A percentile compares a stretch with the other conserved stretches of the same genome.
phyloP scores from a whole-genome alignment of 2,329 filamentous ascomycete species.

The Beauveria caledonica region DNA sequence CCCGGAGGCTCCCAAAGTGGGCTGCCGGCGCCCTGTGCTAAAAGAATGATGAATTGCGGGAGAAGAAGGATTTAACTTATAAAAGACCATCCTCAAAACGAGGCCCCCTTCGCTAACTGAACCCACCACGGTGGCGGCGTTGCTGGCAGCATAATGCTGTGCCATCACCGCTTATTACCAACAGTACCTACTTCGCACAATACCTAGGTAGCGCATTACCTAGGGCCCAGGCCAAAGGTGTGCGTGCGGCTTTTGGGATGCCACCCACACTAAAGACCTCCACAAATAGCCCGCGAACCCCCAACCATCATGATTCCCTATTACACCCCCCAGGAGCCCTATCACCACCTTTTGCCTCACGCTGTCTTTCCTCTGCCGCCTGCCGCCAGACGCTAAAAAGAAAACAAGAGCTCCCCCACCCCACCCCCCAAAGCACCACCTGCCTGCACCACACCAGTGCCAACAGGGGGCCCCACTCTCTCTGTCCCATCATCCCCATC shows the following conservation, averaged over 20 bases:
- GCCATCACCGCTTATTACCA: too few species aligned
- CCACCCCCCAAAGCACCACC: neutral
- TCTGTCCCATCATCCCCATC: constrained; percentile 8
- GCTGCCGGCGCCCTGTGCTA: neutral
- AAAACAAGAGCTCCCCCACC: neutral
- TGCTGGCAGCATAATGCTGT: too few species aligned
- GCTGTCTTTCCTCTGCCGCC: neutral
- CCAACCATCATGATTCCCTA: neutral
- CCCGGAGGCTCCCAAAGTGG: too few species aligned
- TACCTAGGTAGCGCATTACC: too few species aligned
- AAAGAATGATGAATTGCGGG: neutral
- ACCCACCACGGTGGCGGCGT: neutral
- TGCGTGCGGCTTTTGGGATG: neutral
- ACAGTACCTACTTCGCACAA: too few species aligned
- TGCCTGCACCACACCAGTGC: neutral
- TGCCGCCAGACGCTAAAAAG: constrained; percentile 7
- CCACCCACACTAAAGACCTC: neutral
- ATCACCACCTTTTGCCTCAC: neutral
- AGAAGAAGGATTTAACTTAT: neutral
- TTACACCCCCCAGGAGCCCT: neutral
- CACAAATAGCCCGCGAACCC: neutral
- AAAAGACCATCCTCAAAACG: too few species aligned
- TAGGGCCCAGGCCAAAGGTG: neutral
- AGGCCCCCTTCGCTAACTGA: neutral
- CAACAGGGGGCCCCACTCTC: constrained; percentile 7